A percentile compares a stretch with the other conserved stretches of the same genome.
Evolutionary conservation across 345 rosid species (phyloP).

Genomic region (Leavenworthia alabamica): DNA sequence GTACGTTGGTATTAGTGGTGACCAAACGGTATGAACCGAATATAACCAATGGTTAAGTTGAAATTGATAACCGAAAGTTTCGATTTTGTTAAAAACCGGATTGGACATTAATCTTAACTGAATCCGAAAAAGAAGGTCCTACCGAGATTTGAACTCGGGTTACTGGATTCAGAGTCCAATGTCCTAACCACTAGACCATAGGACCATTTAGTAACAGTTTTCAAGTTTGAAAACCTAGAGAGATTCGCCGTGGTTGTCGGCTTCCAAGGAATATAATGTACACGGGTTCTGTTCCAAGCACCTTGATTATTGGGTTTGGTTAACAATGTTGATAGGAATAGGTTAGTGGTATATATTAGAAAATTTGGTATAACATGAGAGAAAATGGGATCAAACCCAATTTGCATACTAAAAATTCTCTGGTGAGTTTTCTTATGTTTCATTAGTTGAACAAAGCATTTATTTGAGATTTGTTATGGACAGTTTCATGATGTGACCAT

Average conservation of each 20-base stretch:
- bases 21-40: no score
- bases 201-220: conserved; percentile 6
- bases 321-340: neutral
- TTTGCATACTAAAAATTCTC: neutral
- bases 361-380: neutral
- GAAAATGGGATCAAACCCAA: neutral
- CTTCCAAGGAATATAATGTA: neutral
- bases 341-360: neutral
- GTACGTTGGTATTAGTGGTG: neutral
- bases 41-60: no score
- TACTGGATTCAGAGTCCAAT: conserved; percentile 98
- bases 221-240: neutral
- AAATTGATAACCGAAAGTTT: neutral
- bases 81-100: neutral
- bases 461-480: neutral
- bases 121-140: conserved; percentile 42
- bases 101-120: neutral
- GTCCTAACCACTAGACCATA: conserved; percentile 80
- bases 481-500: neutral
- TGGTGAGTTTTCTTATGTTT: neutral
- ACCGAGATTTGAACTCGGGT: conserved; percentile 98
- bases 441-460: neutral
- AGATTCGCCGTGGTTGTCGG: neutral
- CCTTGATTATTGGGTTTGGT: neutral
- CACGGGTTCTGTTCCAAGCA: neutral